Evolutionary conservation across 208 protist species (phyloP).

Genomic region (Leishmania tropica): DNA sequence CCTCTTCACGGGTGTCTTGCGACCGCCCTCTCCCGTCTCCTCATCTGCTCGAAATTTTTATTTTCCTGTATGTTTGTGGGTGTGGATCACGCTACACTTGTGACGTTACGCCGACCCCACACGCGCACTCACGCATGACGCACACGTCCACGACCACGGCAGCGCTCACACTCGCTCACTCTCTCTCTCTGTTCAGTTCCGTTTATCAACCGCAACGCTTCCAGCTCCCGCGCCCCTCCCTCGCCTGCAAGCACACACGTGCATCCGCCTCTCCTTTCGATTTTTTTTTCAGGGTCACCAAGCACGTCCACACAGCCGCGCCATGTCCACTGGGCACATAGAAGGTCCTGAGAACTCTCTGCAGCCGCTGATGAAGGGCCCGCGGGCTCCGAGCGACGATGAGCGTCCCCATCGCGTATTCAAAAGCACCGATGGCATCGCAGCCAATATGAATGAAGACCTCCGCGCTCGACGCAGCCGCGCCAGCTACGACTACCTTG

Average conservation of each 20-base stretch:
- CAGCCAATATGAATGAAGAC: conserved; percentile 1
- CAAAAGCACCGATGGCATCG: conserved; percentile 7
- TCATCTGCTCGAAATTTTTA: background rate
- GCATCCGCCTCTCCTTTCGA: background rate
- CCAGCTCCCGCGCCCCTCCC: background rate
- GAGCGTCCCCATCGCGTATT: background rate
- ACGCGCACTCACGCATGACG: background rate
- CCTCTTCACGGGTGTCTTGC: background rate
- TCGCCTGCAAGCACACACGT: background rate
- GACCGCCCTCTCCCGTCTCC: background rate
- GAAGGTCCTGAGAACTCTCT: background rate
- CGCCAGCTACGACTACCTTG: conserved; percentile 35
- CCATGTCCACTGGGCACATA: background rate
- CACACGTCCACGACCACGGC: background rate
- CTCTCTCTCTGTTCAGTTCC: background rate
- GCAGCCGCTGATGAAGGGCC: background rate
- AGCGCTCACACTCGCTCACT: background rate
- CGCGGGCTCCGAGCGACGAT: background rate
- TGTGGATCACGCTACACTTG: background rate
- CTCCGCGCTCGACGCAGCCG: conserved; percentile 21
- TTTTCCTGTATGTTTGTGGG: background rate
- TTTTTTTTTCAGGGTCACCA: background rate
- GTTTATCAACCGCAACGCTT: background rate
- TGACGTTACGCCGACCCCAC: background rate
- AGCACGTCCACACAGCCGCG: background rate